These are phyloP conservation scores for Phyllostachys edulis DNA, from an alignment of 176 grass and related monocot species.

Conservation along the genomic window DNA sequence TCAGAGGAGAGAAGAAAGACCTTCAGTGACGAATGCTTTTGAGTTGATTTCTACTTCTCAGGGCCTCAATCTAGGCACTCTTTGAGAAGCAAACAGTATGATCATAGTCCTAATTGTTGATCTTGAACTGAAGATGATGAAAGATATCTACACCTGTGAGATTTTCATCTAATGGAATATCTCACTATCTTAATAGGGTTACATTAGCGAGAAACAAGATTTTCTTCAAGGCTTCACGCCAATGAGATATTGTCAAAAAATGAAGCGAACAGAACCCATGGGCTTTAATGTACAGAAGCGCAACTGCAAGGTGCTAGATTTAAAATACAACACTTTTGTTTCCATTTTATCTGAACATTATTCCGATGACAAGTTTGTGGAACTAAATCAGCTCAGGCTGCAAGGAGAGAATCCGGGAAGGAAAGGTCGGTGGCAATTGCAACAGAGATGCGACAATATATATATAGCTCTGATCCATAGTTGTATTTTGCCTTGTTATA, in stretches of 20 bases:
- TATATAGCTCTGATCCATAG: background rate
- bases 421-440: too few species aligned
- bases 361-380: background rate
- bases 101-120: background rate
- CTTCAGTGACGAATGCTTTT: constrained; percentile 86
- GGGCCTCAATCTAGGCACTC: constrained; percentile 89
- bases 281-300: constrained; percentile 88
- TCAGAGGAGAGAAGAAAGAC: constrained; percentile 74
- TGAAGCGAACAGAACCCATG: constrained; percentile 74
- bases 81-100: constrained; percentile 92
- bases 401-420: constrained; percentile 92
- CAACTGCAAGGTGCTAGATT: constrained; percentile 75
- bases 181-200: constrained; percentile 36
- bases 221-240: constrained; percentile 92
- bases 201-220: constrained; percentile 85
- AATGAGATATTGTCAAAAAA: constrained; percentile 92
- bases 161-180: background rate
- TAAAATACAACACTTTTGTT: background rate
- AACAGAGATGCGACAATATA: too few species aligned
- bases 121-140: background rate
- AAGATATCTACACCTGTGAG: background rate
- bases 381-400: constrained; percentile 70
- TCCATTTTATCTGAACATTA: constrained; percentile 1
- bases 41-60: constrained; percentile 97
- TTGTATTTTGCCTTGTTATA: background rate